Evolutionary conservation across 2,329 filamentous ascomycete genomes (phyloP), one percentile per base, ranked within the genome.

Genomic region (Metarhizium guizhouense): DNA sequence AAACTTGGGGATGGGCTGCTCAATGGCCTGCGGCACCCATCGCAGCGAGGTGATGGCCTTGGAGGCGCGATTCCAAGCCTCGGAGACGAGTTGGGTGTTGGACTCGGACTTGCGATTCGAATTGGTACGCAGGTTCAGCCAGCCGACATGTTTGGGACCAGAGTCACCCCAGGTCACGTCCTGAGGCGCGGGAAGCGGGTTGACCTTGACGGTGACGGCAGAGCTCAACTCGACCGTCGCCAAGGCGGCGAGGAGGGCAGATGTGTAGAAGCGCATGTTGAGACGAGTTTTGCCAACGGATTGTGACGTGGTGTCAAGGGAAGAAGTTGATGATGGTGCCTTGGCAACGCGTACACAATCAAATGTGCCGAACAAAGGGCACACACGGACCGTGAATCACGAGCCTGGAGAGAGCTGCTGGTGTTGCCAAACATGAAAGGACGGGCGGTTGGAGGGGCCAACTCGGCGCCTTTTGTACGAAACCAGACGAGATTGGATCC

Each of bases 21-120:
- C 79, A 1, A 70, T 70, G 10, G 77, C 80, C 40, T 74, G 72
- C 2, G 80, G 80, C 11, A 75, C 72, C 80, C 80, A 84, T 67
- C 76, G 72, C 34, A 83, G 67, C 2, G 70, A 70, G 45, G 62
- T 67, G 55, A 83, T 79, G 48, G 76, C 66, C 8, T 69, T 63
- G 66, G 69, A 76, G 18, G 77, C 72, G 54, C 80, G 78, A 53
- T 73, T 66, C 74, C 79, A 83, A 16, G 74, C 80, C 50, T 73
- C 68, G 11, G 59, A 59, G 43, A 80, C 60, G 47, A 80, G 63
- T 10, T 54, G 56, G 2, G 55, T 53, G 20, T 55, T 52, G 45
- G 16, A 5, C 5, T 34, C 14, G 14, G 40, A 25, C 10, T 29
- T 18, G 38, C 2, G 55, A 48, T 50, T 54, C 47, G 56, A 47